phyloP scores from a whole-genome alignment of 371 early-diverging fungal species.

The Phascolomyces articulosus region DNA sequence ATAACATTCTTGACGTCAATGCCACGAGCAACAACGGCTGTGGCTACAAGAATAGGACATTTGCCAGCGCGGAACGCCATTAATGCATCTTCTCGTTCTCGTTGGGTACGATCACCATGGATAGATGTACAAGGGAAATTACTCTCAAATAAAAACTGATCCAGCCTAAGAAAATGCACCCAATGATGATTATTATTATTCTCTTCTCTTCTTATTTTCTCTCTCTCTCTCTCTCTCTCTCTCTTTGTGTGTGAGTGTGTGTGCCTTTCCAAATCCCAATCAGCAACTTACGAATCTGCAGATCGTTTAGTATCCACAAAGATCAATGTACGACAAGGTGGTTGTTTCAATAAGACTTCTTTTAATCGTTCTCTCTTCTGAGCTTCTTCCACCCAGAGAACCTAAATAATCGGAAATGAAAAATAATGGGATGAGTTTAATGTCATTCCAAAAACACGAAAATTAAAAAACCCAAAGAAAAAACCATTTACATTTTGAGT shows the following conservation, averaged over 20 bases:
- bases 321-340: conserved; percentile 70
- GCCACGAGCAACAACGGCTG: conserved; percentile 94
- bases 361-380: conserved; percentile 45
- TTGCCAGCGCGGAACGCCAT: conserved; percentile 73
- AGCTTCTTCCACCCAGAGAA: conserved; percentile 49
- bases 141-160: conserved; percentile 66
- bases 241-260: background rate
- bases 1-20: conserved; percentile 85
- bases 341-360: conserved; percentile 32
- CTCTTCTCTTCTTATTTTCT: background rate
- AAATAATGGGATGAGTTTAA: no score
- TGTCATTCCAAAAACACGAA: no score
- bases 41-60: conserved; percentile 88
- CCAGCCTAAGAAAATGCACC: conserved; percentile 51
- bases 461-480: background rate
- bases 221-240: background rate
- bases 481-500: conserved; percentile 28
- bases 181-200: background rate
- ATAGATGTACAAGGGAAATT: conserved; percentile 73
- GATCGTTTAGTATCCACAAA: conserved; percentile 84
- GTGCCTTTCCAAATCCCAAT: background rate
- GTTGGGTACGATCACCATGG: conserved; percentile 80
- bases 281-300: conserved; percentile 60
- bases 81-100: conserved; percentile 82
- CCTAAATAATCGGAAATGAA: conserved; percentile 1